Conservation (phyloP, 2,329 filamentous ascomycete species). For the Aspergillus ochraceoroseus region DNA sequence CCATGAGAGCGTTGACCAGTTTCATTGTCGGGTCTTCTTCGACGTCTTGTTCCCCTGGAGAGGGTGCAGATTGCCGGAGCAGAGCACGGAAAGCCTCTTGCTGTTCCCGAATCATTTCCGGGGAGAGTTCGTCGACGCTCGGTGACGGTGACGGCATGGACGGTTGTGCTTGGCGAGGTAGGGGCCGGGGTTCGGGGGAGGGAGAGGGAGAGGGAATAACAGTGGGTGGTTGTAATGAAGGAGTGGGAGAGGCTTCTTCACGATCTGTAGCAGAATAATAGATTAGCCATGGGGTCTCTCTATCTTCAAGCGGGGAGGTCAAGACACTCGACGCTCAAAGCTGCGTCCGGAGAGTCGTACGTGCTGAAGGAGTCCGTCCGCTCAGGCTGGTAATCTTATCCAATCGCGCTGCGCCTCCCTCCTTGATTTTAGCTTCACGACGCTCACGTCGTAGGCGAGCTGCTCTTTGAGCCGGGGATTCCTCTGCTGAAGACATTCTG, state of each 20-base stretch:
- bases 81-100: conserved; percentile 43
- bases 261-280: conserved; percentile 18
- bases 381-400: conserved; percentile 59
- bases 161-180: conserved; percentile 15
- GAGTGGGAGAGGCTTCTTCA: conserved; percentile 28
- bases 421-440: conserved; percentile 58
- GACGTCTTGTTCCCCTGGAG: conserved; percentile 19
- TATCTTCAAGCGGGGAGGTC: conserved; percentile 3
- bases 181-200: conserved; percentile 7
- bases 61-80: conserved; percentile 31
- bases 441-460: conserved; percentile 60
- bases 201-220: conserved; percentile 16
- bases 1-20: conserved; percentile 36
- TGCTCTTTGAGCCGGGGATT: conserved; percentile 48
- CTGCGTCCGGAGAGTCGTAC: conserved; percentile 24
- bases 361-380: conserved; percentile 45
- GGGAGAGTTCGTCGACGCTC: conserved; percentile 24
- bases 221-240: conserved; percentile 25
- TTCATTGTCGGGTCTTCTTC: conserved; percentile 37
- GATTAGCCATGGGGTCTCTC: conserved; percentile 13
- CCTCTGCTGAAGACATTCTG: conserved; percentile 38
- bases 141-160: conserved; percentile 4
- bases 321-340: not conserved
- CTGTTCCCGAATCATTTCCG: conserved; percentile 37
- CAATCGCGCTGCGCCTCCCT: conserved; percentile 54